Base-by-base conservation (phyloP, 139 green algal genomes). In the Astrephomene gubernaculifera region DNA sequence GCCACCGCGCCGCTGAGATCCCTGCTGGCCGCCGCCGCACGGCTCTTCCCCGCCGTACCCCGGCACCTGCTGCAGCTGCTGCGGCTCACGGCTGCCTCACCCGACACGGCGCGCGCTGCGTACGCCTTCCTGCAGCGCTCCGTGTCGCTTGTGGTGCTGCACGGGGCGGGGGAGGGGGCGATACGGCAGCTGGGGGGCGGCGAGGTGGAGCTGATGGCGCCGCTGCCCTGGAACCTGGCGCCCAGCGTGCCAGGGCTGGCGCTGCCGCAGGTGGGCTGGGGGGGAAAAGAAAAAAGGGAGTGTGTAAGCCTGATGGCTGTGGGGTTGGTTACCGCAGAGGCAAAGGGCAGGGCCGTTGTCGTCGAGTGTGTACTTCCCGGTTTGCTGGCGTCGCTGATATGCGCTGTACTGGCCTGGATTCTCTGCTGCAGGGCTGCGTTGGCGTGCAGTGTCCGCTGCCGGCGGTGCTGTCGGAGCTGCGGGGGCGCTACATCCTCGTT, bases 11-110 rank as follows among this genome's bases (percentile, higher is more conserved):
- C 93, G 8, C 84, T 95, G 38, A 87, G 86, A 4, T 73, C 87
- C 33, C 86, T 95, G 0, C 72, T 94, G 21, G 69, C 88, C 36
- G 78, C 91, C 17, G 53, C 91, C 19, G 82, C 76, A n/a, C 65
- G 35, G 12, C 81, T 95, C 35, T 96, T 92, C 73, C 93, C 93
- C 17, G 92, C 92, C 9, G 65, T 91, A 33, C 87, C 86, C 1
- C 38, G 69, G 19, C 91, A 82, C 21, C 80, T 93, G 36, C 71
- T 95, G 86, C 80, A 83, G 79, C 81, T 95, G 87, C 80, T 94
- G 31, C 63, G 82, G 3, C 52, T 44, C 43, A 88, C 73, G 0
- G 85, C 90, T 22, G 87, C 83, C 22, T 61, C 65, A 12, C 35
- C 79, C 27, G 79, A 65, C 41, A 52, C 65, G 24, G 79, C 79